Percentiles rank a stretch among this genome's conserved stretches.
Evolutionary conservation across 805 yeast genomes (phyloP).

Genomic region (Ogataea kodamae): DNA sequence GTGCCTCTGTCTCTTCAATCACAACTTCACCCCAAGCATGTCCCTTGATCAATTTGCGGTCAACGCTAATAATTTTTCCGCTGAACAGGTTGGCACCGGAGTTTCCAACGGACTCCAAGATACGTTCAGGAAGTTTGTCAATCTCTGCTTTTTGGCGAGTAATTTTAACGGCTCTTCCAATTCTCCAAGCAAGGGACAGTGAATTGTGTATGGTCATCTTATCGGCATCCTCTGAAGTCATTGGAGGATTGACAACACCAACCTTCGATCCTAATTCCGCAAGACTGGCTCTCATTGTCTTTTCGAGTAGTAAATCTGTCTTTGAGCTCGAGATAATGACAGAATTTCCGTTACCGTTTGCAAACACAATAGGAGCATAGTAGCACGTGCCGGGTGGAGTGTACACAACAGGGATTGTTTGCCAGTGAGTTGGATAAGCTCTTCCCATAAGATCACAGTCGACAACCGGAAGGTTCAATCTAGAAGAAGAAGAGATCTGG

Average conservation of each 20-base stretch:
- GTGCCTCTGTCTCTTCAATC: conserved; percentile 20
- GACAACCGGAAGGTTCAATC: conserved; percentile 27
- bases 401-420: conserved; percentile 35
- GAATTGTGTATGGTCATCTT: conserved; percentile 26
- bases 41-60: conserved; percentile 39
- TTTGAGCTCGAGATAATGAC: conserved; percentile 33
- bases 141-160: conserved; percentile 38
- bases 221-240: conserved; percentile 18
- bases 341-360: conserved; percentile 41
- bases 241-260: conserved; percentile 35
- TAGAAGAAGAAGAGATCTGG: conserved; percentile 21
- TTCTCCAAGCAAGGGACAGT: conserved; percentile 44
- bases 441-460: conserved; percentile 49
- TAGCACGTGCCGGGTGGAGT: conserved; percentile 21
- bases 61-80: conserved; percentile 44
- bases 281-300: conserved; percentile 39
- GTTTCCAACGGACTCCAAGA: conserved; percentile 36
- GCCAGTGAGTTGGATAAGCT: conserved; percentile 45
- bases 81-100: conserved; percentile 35
- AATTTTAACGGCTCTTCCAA: conserved; percentile 41
- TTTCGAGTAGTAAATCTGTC: conserved; percentile 35
- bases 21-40: conserved; percentile 44
- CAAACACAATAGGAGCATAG: conserved; percentile 25
- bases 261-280: conserved; percentile 40
- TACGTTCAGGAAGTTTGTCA: conserved; percentile 33